Evolutionary conservation across 2,329 filamentous ascomycete species (phyloP).

Genomic region (Scorias spongiosa): DNA sequence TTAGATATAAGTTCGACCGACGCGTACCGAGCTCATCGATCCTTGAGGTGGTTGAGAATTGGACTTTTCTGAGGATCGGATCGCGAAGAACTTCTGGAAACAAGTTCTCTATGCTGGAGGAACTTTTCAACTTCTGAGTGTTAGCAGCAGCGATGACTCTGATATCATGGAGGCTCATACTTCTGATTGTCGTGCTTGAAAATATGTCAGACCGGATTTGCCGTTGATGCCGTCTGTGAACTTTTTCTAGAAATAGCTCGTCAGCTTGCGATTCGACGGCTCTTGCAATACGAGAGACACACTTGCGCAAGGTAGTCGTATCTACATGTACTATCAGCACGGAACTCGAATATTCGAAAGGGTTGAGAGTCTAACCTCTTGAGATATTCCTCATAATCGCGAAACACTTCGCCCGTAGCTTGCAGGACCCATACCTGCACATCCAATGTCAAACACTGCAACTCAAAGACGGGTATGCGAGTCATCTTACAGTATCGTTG

Average conservation of each 20-base stretch:
- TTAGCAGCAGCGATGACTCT: neutral
- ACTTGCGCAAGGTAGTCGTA: conserved; percentile 92
- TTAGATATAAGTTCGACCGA: neutral
- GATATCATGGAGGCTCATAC: conserved; percentile 9
- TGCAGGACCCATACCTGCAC: conserved; percentile 77
- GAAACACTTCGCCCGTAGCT: conserved; percentile 80
- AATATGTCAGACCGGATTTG: conserved; percentile 79
- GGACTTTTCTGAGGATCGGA: conserved; percentile 76
- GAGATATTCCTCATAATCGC: conserved; percentile 76
- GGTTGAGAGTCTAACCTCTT: conserved; percentile 44
- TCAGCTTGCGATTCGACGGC: conserved; percentile 5
- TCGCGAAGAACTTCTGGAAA: conserved; percentile 87
- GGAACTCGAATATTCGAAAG: neutral
- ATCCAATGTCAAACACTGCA: conserved; percentile 14
- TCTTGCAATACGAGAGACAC: conserved; percentile 15
- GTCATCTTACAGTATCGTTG: conserved; percentile 55
- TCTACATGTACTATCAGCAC: conserved; percentile 30
- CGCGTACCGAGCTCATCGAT: conserved; percentile 62
- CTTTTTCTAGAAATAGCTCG: conserved; percentile 47
- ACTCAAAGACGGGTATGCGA: conserved; percentile 2
- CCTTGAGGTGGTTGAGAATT: conserved; percentile 76
- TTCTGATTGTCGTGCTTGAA: conserved; percentile 54
- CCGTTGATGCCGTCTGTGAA: conserved; percentile 96
- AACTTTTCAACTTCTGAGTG: conserved; percentile 40
- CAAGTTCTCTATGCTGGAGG: conserved; percentile 74